Conservation (phyloP, 2,329 filamentous ascomycete species). For the Gliomastix tumulicola region DNA sequence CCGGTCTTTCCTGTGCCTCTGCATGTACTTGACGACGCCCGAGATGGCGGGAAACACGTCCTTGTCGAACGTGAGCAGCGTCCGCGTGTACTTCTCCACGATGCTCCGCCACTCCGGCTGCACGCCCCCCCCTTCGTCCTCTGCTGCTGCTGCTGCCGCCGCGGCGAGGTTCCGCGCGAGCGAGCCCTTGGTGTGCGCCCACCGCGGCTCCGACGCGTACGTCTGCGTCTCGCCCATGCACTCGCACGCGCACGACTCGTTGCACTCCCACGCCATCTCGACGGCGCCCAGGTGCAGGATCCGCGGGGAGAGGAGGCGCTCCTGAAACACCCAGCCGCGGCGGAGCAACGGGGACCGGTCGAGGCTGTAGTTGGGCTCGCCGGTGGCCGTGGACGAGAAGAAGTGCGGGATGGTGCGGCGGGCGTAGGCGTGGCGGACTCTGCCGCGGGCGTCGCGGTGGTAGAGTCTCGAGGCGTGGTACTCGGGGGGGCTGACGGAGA, state of each 20-base stretch:
- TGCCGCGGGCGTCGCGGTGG: background rate
- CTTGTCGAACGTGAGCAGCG: background rate
- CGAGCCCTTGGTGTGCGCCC: too few relatives aligned
- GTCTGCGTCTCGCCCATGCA: too few relatives aligned
- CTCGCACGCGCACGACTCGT: background rate
- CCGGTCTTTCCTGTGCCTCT: too few relatives aligned
- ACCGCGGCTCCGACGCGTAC: too few relatives aligned
- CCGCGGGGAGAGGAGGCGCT: slow-evolving; percentile 15
- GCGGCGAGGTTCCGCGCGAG: too few relatives aligned
- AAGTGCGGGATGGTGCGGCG: background rate
- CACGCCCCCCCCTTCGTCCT: too few relatives aligned
- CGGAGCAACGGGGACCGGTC: background rate
- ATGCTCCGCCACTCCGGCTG: background rate
- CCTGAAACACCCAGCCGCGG: slow-evolving; percentile 20
- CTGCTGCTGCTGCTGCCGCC: too few relatives aligned
- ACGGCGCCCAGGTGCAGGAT: slow-evolving; percentile 17
- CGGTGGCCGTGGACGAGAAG: too few relatives aligned
- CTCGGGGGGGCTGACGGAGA: background rate
- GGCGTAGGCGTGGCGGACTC: background rate
- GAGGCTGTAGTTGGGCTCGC: background rate
- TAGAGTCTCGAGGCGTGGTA: background rate
- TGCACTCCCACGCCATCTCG: slow-evolving; percentile 17
- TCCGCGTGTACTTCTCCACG: background rate
- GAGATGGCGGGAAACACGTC: slow-evolving; percentile 1
- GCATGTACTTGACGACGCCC: background rate